Evolutionary conservation across 495 filamentous ascomycete genomes (phyloP), one percentile per base, ranked within the genome.

Genomic region (Jackrogersella multiformis): DNA sequence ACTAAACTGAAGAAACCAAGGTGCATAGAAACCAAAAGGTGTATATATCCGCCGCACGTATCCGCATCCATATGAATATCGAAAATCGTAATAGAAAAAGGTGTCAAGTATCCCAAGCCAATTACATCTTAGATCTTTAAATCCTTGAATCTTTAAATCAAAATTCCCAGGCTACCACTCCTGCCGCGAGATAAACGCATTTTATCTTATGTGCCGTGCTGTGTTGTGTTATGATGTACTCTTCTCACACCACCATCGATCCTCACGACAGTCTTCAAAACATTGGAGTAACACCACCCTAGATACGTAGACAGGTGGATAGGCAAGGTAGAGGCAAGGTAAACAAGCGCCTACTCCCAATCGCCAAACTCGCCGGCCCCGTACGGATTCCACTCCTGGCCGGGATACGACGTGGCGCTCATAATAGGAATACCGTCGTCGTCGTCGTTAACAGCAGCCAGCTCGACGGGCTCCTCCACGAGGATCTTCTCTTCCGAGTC

Each of bases 341-440:
- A n/a, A n/a, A n/a, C n/a, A n/a, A n/a, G n/a, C n/a, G n/a, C n/a
- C n/a, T 38, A 66, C 5, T 74, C 73, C 61, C 64, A 74, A 48
- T 74, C 73, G 0, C 67, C 70, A 53, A 74, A 74, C 45, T 74
- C 73, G 0, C 73, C 73, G 1, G 70, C 71, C 7, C 71, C 81
- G 62, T 83, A 85, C 13, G 91, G 90, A 73, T 86, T 87, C 91
- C 91, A 94, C 77, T 92, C 91, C 79, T 93, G 90, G 1, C 91
- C 91, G 2, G 91, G 91, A 72, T 92, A 94, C 24, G 88, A 86
- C 9, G 91, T 93, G 6, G 90, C 88, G 39, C 82, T 90, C 91
- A 94, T 94, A 30, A 84, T 73, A 20, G 89, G 87, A 23, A 79
- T 76, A 2, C 82, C 82, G 15, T 87, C 84, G 35, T 85, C 81